Percentiles rank a stretch among this genome's conserved stretches.
phyloP scores from a whole-genome alignment of 2,329 filamentous ascomycete genomes.

The Scedosporium dehoogii region DNA sequence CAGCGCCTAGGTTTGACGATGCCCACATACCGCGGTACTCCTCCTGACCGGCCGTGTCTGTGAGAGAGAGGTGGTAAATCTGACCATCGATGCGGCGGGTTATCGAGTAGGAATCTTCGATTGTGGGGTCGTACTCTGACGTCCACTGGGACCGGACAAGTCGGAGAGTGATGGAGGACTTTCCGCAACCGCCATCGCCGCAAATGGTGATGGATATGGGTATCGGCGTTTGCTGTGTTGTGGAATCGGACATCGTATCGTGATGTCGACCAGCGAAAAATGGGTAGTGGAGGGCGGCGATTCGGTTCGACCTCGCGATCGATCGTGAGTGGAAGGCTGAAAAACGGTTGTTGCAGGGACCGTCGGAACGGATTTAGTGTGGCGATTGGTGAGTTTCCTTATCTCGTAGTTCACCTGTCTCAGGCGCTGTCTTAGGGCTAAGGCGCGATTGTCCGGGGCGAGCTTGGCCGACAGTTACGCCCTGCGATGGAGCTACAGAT shows the following conservation, averaged over 20 bases:
- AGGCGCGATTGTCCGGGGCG: not conserved
- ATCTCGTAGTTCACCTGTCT: not conserved
- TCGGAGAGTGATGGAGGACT: constrained; percentile 75
- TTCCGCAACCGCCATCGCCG: constrained; percentile 76
- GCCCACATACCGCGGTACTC: constrained; percentile 86
- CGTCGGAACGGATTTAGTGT: not conserved
- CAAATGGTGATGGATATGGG: constrained; percentile 72
- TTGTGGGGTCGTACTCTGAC: constrained; percentile 70
- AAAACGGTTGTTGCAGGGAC: not conserved
- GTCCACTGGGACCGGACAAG: constrained; percentile 79
- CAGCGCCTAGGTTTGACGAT: constrained; percentile 64
- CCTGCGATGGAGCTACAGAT: not conserved
- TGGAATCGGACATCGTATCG: not conserved
- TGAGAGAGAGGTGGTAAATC: constrained; percentile 68
- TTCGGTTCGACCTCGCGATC: too few relatives aligned
- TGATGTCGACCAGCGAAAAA: not conserved
- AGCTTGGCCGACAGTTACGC: not conserved
- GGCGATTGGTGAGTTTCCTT: not conserved
- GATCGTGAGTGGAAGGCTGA: too few relatives aligned
- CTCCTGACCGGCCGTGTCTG: constrained; percentile 82
- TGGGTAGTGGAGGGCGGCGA: too few relatives aligned
- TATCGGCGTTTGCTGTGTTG: constrained; percentile 23
- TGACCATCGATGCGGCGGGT: constrained; percentile 73
- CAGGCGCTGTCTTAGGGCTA: not conserved
- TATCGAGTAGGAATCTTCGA: constrained; percentile 77